Conservation (phyloP, 352 stramenopile genomes). For the Poterioochromonas sp. region DNA sequence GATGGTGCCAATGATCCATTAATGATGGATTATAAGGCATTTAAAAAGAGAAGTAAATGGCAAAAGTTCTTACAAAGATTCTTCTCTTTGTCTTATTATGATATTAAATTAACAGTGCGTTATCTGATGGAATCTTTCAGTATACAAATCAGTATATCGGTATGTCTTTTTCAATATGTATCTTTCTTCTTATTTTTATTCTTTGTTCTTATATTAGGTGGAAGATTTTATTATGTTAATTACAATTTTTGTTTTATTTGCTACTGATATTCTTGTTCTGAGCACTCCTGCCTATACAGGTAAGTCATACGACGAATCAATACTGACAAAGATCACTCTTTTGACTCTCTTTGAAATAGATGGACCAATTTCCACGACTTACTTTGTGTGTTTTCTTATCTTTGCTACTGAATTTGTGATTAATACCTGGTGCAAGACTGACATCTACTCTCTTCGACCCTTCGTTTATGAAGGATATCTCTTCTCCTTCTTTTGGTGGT, state of each 20-base stretch:
- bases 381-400: slow-evolving; percentile 57
- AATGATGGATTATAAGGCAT: too few relatives aligned
- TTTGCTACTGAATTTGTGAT: slow-evolving; percentile 67
- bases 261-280: slow-evolving; percentile 63
- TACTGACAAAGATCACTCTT: neutral
- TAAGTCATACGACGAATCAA: slow-evolving; percentile 16
- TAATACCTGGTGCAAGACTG: slow-evolving; percentile 40
- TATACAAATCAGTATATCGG: slow-evolving; percentile 6
- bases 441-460: slow-evolving; percentile 46
- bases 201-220: slow-evolving; percentile 40
- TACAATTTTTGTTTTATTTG: slow-evolving; percentile 70
- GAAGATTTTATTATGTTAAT: slow-evolving; percentile 63
- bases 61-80: too few relatives aligned
- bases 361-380: neutral
- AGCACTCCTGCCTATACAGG: slow-evolving; percentile 46
- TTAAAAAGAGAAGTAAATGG: too few relatives aligned
- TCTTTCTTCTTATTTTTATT: neutral
- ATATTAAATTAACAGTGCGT: neutral
- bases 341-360: neutral
- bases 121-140: neutral
- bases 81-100: too few relatives aligned
- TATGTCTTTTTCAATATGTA: neutral
- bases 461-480: slow-evolving; percentile 60
- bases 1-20: too few relatives aligned
- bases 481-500: slow-evolving; percentile 58